Evolutionary conservation across 2,329 filamentous ascomycete species (phyloP).

Genomic region (Pseudogymnoascus sp.): DNA sequence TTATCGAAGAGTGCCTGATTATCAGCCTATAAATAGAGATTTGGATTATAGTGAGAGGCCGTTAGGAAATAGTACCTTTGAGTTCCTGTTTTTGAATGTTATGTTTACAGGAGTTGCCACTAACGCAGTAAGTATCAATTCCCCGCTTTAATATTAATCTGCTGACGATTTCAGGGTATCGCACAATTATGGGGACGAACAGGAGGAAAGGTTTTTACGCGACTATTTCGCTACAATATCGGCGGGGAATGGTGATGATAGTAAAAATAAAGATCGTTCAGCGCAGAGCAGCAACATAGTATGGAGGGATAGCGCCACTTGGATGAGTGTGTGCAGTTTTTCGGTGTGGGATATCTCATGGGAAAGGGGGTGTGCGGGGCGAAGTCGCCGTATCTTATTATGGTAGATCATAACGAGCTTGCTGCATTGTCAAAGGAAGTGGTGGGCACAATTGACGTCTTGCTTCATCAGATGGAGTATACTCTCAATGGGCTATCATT

Average conservation of each 20-base stretch:
- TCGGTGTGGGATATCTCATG: neutral
- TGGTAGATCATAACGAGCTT: no score
- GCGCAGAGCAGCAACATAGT: neutral
- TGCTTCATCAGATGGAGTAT: no score
- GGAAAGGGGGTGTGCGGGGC: no score
- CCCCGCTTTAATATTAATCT: neutral
- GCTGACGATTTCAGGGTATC: neutral
- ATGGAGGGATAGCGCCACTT: neutral
- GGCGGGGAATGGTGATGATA: neutral
- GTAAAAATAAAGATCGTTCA: neutral
- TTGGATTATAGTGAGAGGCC: conserved; percentile 35
- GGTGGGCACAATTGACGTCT: no score
- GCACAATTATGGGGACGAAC: neutral
- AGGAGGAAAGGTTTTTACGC: neutral
- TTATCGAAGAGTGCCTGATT: conserved; percentile 38
- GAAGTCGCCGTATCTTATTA: no score
- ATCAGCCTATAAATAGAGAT: conserved; percentile 37
- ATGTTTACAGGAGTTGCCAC: conserved; percentile 42
- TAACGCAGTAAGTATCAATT: conserved; percentile 31
- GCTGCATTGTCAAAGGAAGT: no score
- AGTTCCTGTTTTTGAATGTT: conserved; percentile 38
- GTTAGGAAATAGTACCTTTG: conserved; percentile 34
- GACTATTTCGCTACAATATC: neutral
- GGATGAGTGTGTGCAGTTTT: neutral
- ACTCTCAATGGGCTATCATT: no score